Evolutionary conservation across 139 green algal genomes (phyloP), one percentile per base, ranked within the genome.

Genomic region (Deuterostichococcus epilithicus): DNA sequence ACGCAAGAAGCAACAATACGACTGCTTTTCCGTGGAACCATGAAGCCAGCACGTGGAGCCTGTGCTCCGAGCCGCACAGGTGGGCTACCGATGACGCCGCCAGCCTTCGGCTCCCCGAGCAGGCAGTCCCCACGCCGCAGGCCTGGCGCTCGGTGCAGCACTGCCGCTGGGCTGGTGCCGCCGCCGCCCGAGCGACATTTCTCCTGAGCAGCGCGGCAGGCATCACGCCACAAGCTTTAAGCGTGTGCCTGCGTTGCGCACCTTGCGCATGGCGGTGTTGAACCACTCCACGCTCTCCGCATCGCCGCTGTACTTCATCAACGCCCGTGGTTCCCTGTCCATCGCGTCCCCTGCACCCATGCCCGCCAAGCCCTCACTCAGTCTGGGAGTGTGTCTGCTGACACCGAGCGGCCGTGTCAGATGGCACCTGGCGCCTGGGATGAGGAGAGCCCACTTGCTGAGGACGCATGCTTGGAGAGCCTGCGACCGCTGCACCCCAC

Each of bases 231-330:
- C n/a, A n/a, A n/a, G n/a, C n/a, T n/a, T n/a, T n/a, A n/a, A n/a
- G n/a, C n/a, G n/a, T n/a, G n/a, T n/a, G n/a, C n/a, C n/a, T n/a
- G n/a, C n/a, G 42, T 8, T 22, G 8, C 71, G 23, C 70, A 91
- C 89, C 88, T 98, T 98, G 33, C 92, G 83, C 80, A 89, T 92
- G 80, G 92, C 96, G 94, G 97, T 98, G 86, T 98, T 98, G 58
- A 98, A 86, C 94, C 94, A 98, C 82, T 98, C 94, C 65, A 98
- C 91, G 26, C 81, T 79, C 84, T 98, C 94, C 18, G 87, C 92
- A 36, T 90, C 83, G 28, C 85, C 84, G 47, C 70, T 75, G 65
- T 83, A 86, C 70, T 83, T 65, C 70, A 89, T 74, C 32, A 85
- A 37, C 30, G 80, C 77, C 23, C 74, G 81, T 8, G 74, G 74